phyloP scores from a whole-genome alignment of 768 basidiomycete species.

The Auriscalpium orientale region DNA sequence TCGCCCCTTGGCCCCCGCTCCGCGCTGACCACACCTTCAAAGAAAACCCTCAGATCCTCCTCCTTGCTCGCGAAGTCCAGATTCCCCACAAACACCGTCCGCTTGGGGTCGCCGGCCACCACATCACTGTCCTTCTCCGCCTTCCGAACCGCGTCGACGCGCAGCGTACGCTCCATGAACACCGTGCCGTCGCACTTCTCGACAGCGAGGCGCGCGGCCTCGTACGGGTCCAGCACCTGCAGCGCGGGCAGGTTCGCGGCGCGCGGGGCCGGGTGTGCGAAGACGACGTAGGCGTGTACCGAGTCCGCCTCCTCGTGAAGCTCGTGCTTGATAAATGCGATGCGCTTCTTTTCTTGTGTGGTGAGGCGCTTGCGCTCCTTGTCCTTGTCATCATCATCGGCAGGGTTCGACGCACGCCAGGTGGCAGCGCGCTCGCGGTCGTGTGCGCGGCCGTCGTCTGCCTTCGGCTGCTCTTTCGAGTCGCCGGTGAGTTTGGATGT shows the following conservation, averaged over 20 bases:
- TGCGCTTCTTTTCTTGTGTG: slow-evolving; percentile 81
- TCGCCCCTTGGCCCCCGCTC: slow-evolving; percentile 57
- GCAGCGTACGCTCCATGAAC: slow-evolving; percentile 72
- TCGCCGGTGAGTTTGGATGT: slow-evolving; percentile 48
- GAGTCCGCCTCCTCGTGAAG: slow-evolving; percentile 72
- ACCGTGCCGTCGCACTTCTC: slow-evolving; percentile 55
- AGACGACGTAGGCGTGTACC: slow-evolving; percentile 87
- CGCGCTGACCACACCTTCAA: slow-evolving; percentile 65
- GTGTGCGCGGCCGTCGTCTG: slow-evolving; percentile 24
- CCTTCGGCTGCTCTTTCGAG: slow-evolving; percentile 23
- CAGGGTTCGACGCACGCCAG: slow-evolving; percentile 39
- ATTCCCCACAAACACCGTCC: slow-evolving; percentile 86
- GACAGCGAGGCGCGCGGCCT: slow-evolving; percentile 56
- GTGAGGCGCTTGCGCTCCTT: slow-evolving; percentile 44
- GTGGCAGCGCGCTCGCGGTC: slow-evolving; percentile 50
- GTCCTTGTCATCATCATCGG: slow-evolving; percentile 34
- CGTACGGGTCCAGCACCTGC: slow-evolving; percentile 63
- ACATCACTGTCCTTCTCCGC: slow-evolving; percentile 15
- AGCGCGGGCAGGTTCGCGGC: slow-evolving; percentile 27
- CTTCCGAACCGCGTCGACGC: slow-evolving; percentile 63
- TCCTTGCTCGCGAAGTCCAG: slow-evolving; percentile 90
- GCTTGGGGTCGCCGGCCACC: slow-evolving; percentile 58
- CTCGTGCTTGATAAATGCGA: slow-evolving; percentile 91
- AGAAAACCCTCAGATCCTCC: slow-evolving; percentile 81
- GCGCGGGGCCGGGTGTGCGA: slow-evolving; percentile 56